Evolutionary conservation across 202 grass and related monocot genomes (phyloP).

Genomic region (Zoysia matrella): DNA sequence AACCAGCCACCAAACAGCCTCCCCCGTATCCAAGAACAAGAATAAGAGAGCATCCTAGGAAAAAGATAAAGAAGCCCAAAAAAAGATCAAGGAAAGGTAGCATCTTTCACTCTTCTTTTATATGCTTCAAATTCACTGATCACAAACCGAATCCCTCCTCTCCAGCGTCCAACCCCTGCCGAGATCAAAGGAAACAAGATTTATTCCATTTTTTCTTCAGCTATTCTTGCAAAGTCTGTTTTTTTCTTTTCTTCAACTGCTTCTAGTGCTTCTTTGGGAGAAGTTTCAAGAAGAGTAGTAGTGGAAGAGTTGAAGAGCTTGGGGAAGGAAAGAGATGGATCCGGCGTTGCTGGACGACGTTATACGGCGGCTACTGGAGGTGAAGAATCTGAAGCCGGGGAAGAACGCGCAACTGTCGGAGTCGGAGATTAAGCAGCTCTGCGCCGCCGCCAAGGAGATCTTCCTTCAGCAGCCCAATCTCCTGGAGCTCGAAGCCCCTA

Average conservation of each 20-base stretch:
- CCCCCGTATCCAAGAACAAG: conserved; percentile 47
- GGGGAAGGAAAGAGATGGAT: conserved; percentile 68
- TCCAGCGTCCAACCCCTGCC: conserved; percentile 8
- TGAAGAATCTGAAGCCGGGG: conserved; percentile 67
- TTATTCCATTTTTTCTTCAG: conserved; percentile 34
- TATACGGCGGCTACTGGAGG: conserved; percentile 74
- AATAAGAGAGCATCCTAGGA: conserved; percentile 49
- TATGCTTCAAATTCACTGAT: conserved; percentile 27
- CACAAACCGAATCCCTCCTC: not conserved
- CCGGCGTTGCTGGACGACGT: conserved; percentile 73
- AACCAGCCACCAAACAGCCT: conserved; percentile 44
- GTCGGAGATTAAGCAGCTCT: conserved; percentile 96
- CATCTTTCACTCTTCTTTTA: conserved; percentile 24
- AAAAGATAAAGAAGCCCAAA: conserved; percentile 19
- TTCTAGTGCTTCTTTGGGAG: conserved; percentile 29
- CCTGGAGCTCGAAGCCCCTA: conserved; percentile 87
- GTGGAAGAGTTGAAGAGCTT: conserved; percentile 16
- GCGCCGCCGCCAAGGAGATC: conserved; percentile 76
- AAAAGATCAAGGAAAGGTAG: conserved; percentile 50
- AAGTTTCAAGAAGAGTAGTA: conserved; percentile 33
- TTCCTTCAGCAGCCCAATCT: conserved; percentile 90
- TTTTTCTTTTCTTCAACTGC: conserved; percentile 36
- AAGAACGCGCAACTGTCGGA: conserved; percentile 94
- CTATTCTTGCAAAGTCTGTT: not conserved
- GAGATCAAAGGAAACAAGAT: conserved; percentile 18